phyloP scores from a whole-genome alignment of 331 rosid genomes.

The Saraca asoca region DNA sequence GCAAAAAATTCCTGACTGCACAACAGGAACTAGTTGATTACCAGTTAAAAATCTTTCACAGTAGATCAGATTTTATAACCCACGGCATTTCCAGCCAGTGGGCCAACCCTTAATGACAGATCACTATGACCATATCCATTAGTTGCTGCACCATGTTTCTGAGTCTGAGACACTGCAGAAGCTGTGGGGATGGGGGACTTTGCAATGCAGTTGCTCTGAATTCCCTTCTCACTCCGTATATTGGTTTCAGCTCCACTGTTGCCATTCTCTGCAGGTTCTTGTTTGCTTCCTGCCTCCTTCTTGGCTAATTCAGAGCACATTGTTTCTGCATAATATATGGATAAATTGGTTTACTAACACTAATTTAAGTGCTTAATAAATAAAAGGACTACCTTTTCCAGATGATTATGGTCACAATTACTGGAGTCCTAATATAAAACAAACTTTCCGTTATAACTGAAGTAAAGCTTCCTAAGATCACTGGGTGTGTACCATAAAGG shows the following conservation, averaged over 20 bases:
- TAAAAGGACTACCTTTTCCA: constrained; percentile 7
- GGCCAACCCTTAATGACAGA: constrained; percentile 39
- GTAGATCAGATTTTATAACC: constrained; percentile 31
- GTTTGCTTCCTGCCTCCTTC: constrained; percentile 27
- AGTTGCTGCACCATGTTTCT: constrained; percentile 28
- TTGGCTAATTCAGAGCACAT: constrained; percentile 26
- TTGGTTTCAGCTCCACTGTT: constrained; percentile 38
- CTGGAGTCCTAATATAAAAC: neutral
- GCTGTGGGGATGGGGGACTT: constrained; percentile 41
- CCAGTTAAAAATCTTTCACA: constrained; percentile 20
- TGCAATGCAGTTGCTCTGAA: constrained; percentile 36
- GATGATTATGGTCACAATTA: constrained; percentile 1
- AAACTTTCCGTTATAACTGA: neutral
- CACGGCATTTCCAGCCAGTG: constrained; percentile 27
- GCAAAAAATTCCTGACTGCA: constrained; percentile 34
- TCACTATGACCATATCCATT: constrained; percentile 35
- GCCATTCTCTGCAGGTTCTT: constrained; percentile 34
- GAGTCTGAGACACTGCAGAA: constrained; percentile 33
- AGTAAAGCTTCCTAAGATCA: too few species aligned
- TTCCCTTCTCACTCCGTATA: constrained; percentile 34
- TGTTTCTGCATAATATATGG: constrained; percentile 45
- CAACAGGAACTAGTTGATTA: constrained; percentile 16
- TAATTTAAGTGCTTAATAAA: constrained; percentile 24
- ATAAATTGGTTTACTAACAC: constrained; percentile 26
- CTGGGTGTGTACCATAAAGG: too few species aligned